Evolutionary conservation across 805 yeast genomes (phyloP), one percentile per base, ranked within the genome.

Genomic region (Pichia kluyveri): DNA sequence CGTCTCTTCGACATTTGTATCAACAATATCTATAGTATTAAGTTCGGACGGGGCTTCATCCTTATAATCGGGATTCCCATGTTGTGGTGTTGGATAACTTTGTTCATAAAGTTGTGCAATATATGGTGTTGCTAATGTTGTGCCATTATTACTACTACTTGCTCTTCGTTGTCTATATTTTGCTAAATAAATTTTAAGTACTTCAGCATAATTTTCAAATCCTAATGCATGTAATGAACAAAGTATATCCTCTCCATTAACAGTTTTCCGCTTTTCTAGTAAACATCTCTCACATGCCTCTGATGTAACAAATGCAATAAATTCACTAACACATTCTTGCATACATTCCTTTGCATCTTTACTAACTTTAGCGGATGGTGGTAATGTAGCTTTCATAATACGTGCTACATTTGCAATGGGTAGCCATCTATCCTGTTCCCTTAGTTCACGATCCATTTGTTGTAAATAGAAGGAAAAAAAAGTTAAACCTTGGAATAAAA

Each of bases 291-390:
- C 86, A 43, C 83, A 74, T 18, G 77, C 77, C 62, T 81, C 86
- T 34, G 82, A 75, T 3, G 86, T 82, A 47, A 81, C 76, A 62
- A 81, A 81, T 10, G 83, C 76, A 34, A 81, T 82, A 61, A 80
- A 81, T 61, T 81, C 85, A 43, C 77, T 69, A 5, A 80, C 86
- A 43, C 60, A 81, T 58, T 82, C 86, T 62, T 82, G 87, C 66
- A 82, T 79, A 54, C 86, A 79, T 56, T 82, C 90, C 57, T 83
- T 83, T 40, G 90, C 85, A 57, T 84, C 93, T 57, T 83, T 84
- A 23, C 88, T 80, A 1, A 84, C 80, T 57, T 84, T 84, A 11
- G 90, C 91, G 37, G 82, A 79, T 12, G 72, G 67, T 3, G 93
- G 91, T 31, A 84, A 67, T 2, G 91, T 83, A 48, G 67, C 71